phyloP scores from a whole-genome alignment of 2,329 filamentous ascomycete genomes.

The Fusarium solani-melongenae region DNA sequence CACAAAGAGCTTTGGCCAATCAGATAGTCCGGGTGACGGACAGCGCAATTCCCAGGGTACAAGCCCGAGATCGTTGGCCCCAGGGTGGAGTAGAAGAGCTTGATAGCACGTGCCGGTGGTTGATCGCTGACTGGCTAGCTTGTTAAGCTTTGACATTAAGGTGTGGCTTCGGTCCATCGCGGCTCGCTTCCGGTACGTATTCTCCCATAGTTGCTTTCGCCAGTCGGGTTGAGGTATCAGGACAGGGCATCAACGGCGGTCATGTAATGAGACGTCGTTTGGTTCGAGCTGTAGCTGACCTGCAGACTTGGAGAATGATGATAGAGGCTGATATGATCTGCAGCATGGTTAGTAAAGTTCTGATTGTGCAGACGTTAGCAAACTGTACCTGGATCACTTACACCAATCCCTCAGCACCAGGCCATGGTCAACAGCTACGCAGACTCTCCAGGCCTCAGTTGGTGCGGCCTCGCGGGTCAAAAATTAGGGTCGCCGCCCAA shows the following conservation, averaged over 20 bases:
- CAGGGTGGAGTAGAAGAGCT: background rate
- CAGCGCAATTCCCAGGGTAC: background rate
- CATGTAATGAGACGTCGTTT: background rate
- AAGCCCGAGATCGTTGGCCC: background rate
- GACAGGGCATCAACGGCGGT: background rate
- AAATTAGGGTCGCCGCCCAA: background rate
- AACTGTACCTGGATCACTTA: background rate
- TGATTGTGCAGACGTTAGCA: background rate
- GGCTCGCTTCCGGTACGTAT: background rate
- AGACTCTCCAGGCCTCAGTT: background rate
- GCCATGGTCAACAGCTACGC: conserved; percentile 10
- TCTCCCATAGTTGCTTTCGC: background rate
- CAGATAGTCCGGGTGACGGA: background rate
- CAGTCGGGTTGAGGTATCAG: background rate
- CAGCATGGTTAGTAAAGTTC: background rate
- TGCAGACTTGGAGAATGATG: background rate
- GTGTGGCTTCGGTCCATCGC: conserved; percentile 4
- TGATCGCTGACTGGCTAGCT: background rate
- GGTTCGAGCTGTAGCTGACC: background rate
- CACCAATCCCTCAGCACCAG: background rate
- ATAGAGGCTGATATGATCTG: background rate
- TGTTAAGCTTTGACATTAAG: conserved; percentile 1
- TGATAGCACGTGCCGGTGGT: background rate
- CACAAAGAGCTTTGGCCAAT: background rate
- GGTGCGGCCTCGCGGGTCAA: background rate